These are phyloP conservation scores for Candida saitoana DNA, from an alignment of 805 yeast species.

Conservation along the genomic window DNA sequence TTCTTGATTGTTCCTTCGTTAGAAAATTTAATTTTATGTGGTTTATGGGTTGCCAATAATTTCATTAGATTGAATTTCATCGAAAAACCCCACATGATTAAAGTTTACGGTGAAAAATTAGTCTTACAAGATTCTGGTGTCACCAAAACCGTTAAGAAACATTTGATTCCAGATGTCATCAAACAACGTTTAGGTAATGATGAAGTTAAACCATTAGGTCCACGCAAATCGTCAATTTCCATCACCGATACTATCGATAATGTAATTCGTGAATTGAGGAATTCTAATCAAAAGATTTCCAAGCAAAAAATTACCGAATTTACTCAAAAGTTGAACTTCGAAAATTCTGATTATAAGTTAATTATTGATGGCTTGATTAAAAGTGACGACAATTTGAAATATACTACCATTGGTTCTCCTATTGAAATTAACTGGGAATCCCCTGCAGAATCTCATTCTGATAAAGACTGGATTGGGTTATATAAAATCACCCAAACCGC, in stretches of 20 bases:
- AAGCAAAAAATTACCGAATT: conserved; percentile 35
- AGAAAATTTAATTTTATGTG: conserved; percentile 47
- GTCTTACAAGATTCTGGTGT: conserved; percentile 52
- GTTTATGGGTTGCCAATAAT: conserved; percentile 60
- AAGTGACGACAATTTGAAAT: conserved; percentile 6
- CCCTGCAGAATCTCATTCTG: conserved; percentile 41
- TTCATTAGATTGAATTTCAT: conserved; percentile 66
- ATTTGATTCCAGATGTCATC: conserved; percentile 36
- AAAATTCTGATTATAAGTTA: conserved; percentile 31
- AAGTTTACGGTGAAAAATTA: conserved; percentile 63
- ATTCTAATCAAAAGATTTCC: conserved; percentile 28
- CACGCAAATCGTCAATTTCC: conserved; percentile 32
- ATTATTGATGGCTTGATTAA: conserved; percentile 18
- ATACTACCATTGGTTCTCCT: conserved; percentile 46
- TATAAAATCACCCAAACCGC: conserved; percentile 62
- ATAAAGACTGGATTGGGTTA: conserved; percentile 73
- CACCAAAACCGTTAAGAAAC: conserved; percentile 42
- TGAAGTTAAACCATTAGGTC: conserved; percentile 16
- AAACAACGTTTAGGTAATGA: conserved; percentile 27
- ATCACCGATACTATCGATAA: conserved; percentile 44
- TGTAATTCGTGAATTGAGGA: conserved; percentile 39
- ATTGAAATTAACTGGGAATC: conserved; percentile 53
- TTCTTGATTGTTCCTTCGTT: conserved; percentile 55
- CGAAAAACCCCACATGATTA: conserved; percentile 74
- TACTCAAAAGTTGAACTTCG: conserved; percentile 37